Percentiles rank a stretch among this genome's conserved stretches.
Conservation (phyloP, 192 early-diverging fungal genomes). For the Spinellus fusiger region DNA sequence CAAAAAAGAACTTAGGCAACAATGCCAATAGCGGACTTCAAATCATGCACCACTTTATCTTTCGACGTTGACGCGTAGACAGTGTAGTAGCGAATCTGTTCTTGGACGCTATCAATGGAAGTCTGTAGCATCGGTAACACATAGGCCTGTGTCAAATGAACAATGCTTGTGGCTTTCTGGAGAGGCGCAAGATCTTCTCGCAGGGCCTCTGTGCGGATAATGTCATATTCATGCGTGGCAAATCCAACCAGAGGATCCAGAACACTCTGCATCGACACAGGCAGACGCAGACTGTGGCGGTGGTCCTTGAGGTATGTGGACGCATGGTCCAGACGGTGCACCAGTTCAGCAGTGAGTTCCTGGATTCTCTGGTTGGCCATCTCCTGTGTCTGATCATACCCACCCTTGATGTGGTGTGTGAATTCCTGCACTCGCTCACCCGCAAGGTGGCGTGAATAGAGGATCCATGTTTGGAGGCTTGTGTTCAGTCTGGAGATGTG, state of each 20-base stretch:
- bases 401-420: not conserved
- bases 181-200: slow-evolving; percentile 40
- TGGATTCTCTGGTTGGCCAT: slow-evolving; percentile 19
- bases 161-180: slow-evolving; percentile 48
- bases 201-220: slow-evolving; percentile 38
- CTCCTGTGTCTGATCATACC: slow-evolving; percentile 9
- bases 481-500: slow-evolving; percentile 13
- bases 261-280: slow-evolving; percentile 36
- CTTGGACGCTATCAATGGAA: slow-evolving; percentile 38
- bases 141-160: slow-evolving; percentile 42
- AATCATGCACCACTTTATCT: slow-evolving; percentile 12
- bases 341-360: slow-evolving; percentile 26
- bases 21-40: slow-evolving; percentile 11
- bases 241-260: slow-evolving; percentile 39
- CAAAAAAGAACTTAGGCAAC: not conserved
- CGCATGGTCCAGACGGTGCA: slow-evolving; percentile 30
- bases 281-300: slow-evolving; percentile 25
- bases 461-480: slow-evolving; percentile 13
- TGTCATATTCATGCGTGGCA: slow-evolving; percentile 41
- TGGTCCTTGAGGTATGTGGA: slow-evolving; percentile 40
- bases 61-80: slow-evolving; percentile 19
- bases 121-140: slow-evolving; percentile 40
- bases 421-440: slow-evolving; percentile 10
- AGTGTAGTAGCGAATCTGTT: slow-evolving; percentile 25
- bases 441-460: slow-evolving; percentile 1